Evolutionary conservation across 208 protist genomes (phyloP), one percentile per base, ranked within the genome.

Genomic region (Wallacemonas collosoma): DNA sequence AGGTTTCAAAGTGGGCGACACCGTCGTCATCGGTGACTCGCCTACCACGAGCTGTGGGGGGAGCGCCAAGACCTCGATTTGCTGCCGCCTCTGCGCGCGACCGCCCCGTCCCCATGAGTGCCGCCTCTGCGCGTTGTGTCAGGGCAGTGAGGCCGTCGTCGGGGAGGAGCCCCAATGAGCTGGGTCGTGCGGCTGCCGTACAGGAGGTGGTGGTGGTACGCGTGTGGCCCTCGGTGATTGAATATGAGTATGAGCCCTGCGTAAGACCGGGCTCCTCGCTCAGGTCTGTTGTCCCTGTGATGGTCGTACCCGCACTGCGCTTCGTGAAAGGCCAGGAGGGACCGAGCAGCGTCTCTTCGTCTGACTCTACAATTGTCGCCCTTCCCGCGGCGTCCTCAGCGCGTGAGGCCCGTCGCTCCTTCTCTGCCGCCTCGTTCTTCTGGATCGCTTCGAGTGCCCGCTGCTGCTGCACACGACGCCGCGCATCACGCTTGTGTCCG

Each of bases 401-500:
- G 57, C 40, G 39, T 12, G 64, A 39, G 51, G 35, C 47, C 6
- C 60, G 60, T 14, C 65, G 15, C 15, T 14, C 36, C 36, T 66
- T 17, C 48, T 79, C 38, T 3, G 38, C 66, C 43, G 68, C 68
- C 38, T 83, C 71, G 2, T 80, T 41, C 40, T 56, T 39, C 15
- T 53, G 67, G 41, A 90, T 65, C 41, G 74, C 60, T 15, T 68
- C 68, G 41, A 89, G 55, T 7, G 76, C 75, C 12, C 44, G 79
- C 11, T 72, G 60, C 56, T 72, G 73, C 71, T 86, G 75, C 62
- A 39, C 81, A 53, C 57, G 60, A 9, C 15, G 45, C 2, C 71
- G 45, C 2, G 38, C 41, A 2, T 65, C 64, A 14, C 57, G 64
- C 4, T 60, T 57, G 6, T 73, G 76, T 11, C 79, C 72, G n/a